Evolutionary conservation across 257 asterid genomes (phyloP).

Genomic region (Solanum stenotomum): DNA sequence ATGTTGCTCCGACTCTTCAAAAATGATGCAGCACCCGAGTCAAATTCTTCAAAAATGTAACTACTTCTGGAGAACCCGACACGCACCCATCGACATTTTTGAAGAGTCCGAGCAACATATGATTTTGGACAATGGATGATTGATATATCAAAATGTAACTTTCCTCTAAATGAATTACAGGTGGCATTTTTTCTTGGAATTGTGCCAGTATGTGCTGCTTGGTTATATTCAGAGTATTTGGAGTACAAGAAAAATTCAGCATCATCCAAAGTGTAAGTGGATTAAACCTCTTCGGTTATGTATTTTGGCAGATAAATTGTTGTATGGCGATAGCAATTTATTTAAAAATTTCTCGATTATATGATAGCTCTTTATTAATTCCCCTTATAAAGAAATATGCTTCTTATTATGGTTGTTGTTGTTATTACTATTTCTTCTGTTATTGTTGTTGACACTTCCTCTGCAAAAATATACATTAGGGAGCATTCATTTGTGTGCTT

Average conservation of each 20-base stretch:
- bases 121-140: not conserved
- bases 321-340: not conserved
- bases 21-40: not conserved
- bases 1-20: not conserved
- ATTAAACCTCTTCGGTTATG: not conserved
- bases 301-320: not conserved
- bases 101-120: not conserved
- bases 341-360: not conserved
- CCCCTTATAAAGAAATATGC: not conserved
- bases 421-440: not conserved
- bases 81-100: not conserved
- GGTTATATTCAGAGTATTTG: slow-evolving; percentile 75
- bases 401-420: not conserved
- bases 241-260: slow-evolving; percentile 45
- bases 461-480: not conserved
- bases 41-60: not conserved
- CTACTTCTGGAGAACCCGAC: not conserved
- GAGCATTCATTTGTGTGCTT: not conserved
- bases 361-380: not conserved
- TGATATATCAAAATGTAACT: not conserved
- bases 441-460: not conserved
- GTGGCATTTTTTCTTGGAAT: slow-evolving; percentile 73
- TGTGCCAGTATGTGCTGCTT: slow-evolving; percentile 63
- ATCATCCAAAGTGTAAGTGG: slow-evolving; percentile 30
- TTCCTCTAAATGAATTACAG: slow-evolving; percentile 24